These are phyloP conservation scores for Trichoderma breve DNA, from an alignment of 2,329 filamentous ascomycete genomes.

Conservation along the genomic window DNA sequence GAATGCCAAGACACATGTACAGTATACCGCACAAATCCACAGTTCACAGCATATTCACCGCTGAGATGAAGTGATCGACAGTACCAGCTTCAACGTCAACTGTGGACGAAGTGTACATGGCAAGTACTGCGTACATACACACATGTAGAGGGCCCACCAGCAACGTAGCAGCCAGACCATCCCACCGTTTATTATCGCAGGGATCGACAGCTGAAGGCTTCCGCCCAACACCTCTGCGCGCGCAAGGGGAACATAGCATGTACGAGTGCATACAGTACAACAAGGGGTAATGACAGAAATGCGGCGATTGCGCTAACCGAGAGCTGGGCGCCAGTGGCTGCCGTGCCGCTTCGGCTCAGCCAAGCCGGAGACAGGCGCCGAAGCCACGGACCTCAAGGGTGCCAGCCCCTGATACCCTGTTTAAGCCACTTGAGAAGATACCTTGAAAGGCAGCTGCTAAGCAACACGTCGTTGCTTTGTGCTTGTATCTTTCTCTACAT, in stretches of 20 bases:
- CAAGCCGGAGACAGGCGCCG: not conserved
- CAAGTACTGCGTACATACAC: not conserved
- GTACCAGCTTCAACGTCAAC: conserved; percentile 31
- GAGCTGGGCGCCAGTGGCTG: not conserved
- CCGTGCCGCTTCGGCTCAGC: not conserved
- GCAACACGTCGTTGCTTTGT: not conserved
- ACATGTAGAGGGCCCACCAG: not conserved
- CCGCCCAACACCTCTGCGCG: not conserved
- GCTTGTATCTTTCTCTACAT: not conserved
- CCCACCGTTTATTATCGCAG: not conserved
- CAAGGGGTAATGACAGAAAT: not conserved
- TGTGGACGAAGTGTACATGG: not conserved
- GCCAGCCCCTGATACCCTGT: not conserved
- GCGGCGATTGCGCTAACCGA: not conserved
- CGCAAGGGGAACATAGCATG: not conserved
- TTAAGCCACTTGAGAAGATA: not conserved
- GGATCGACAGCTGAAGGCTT: conserved; percentile 9
- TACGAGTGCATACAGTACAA: too few species aligned
- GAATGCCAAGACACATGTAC: not conserved
- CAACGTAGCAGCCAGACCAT: not conserved
- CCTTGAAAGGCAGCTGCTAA: not conserved
- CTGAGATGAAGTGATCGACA: conserved; percentile 33
- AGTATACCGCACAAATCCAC: not conserved
- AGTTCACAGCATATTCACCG: not conserved
- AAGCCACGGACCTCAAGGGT: not conserved